Base-by-base conservation (phyloP, 1,284 basidiomycete genomes). In the Violaceomyces palustris region DNA sequence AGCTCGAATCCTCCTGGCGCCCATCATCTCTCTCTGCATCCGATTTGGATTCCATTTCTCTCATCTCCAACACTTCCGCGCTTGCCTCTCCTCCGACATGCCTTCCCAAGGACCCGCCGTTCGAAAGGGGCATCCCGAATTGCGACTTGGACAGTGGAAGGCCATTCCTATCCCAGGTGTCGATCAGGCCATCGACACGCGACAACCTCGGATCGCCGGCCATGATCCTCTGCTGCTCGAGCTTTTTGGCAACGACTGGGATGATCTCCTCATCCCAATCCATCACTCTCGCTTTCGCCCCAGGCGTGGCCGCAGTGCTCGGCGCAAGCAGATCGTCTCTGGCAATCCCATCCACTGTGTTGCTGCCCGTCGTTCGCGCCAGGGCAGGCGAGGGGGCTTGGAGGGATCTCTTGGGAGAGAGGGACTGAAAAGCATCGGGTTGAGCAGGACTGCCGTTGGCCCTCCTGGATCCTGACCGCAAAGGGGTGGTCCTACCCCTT, bases 181-280 rank as follows among this genome's bases (percentile, higher is more conserved):
- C 65, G 33, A 68, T 66, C 26, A 68, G 34, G 1, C 50, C 60
- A 19, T 67, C 64, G 35, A 59, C 52, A 19, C 46, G 39, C 34
- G 49, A 50, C 3, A 64, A 37, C 21, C 45, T 35, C 3, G 53
- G 41, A 39, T 58, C 27, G 39, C 40, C 15, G 10, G 39, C 34
- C 31, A 46, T 27, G 21, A 68, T 44, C 14, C 50, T 45, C 39
- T 68, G 44, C 40, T 68, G 65, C 32, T 58, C 60, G 36, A 68
- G 15, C 39, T 54, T 50, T 6, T 53, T 32, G 22, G 63, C 64
- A 5, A 68, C 55, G 1, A 58, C 58, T 3, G 65, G 65, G 4
- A 60, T 51, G 24, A 66, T 49, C 49, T 61, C 53, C 12, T 68
- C 65, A 23, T 68, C 65, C 61, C 63, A 67, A 26, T 49, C 41